These are phyloP conservation scores for Penicillium olsonii DNA, from an alignment of 2,329 filamentous ascomycete species.

Conservation along the genomic window DNA sequence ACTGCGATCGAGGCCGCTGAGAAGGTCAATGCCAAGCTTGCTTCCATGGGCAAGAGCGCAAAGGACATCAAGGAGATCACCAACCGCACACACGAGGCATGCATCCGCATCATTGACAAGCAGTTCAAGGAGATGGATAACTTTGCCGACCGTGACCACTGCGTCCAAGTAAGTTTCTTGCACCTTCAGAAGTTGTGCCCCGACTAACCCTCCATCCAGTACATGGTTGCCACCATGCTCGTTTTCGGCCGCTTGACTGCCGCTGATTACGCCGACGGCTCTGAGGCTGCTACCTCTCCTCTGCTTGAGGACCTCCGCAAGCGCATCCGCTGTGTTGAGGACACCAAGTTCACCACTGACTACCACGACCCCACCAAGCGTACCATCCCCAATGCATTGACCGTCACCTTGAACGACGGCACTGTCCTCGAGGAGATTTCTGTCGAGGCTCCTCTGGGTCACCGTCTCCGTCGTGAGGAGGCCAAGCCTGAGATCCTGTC, in stretches of 20 bases:
- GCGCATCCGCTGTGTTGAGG: constrained; percentile 95
- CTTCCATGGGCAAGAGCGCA: constrained; percentile 82
- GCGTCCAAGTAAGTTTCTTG: constrained; percentile 68
- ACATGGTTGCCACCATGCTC: constrained; percentile 98
- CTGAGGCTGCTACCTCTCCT: constrained; percentile 85
- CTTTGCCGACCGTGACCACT: constrained; percentile 99
- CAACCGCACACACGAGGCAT: constrained; percentile 97
- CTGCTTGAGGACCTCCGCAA: constrained; percentile 89
- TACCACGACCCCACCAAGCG: constrained; percentile 94
- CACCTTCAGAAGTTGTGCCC: neutral
- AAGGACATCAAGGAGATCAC: constrained; percentile 91
- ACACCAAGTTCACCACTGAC: constrained; percentile 88
- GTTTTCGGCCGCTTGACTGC: constrained; percentile 91
- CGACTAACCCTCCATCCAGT: constrained; percentile 45
- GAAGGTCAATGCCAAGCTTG: constrained; percentile 81
- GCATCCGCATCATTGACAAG: constrained; percentile 99
- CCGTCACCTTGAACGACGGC: constrained; percentile 91
- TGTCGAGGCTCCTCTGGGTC: constrained; percentile 91
- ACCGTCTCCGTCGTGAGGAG: constrained; percentile 87
- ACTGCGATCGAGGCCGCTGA: constrained; percentile 94
- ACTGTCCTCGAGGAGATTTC: constrained; percentile 87
- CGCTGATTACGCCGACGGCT: constrained; percentile 88
- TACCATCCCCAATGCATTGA: constrained; percentile 96
- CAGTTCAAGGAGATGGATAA: constrained; percentile 99
- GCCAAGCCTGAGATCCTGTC: constrained; percentile 95